Percentiles rank a stretch among this genome's conserved stretches.
These are phyloP conservation scores for Allantophomopsis cytisporea DNA, from an alignment of 2,329 filamentous ascomycete genomes.

Conservation along the genomic window DNA sequence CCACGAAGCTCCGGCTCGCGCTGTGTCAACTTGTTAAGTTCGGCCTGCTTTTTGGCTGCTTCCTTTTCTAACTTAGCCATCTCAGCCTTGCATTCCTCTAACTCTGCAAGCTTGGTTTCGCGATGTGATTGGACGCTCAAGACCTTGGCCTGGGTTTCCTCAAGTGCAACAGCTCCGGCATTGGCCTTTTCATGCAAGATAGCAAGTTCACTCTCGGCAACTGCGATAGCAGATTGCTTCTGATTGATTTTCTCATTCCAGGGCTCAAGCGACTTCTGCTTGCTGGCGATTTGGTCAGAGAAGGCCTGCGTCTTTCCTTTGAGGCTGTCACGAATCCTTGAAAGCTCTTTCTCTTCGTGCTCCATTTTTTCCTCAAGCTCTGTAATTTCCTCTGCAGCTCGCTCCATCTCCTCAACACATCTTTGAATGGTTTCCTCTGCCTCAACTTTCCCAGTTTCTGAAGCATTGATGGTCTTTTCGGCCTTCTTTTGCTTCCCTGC, in stretches of 20 bases:
- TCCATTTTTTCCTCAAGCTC: conserved; percentile 65
- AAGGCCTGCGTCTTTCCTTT: conserved; percentile 94
- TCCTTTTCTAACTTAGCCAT: conserved; percentile 64
- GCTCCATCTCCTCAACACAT: conserved; percentile 65
- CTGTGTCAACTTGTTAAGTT: conserved; percentile 57
- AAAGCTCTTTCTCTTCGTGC: conserved; percentile 68
- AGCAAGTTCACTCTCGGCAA: conserved; percentile 86
- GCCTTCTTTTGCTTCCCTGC: conserved; percentile 86
- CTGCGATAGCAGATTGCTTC: conserved; percentile 85
- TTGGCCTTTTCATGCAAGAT: conserved; percentile 86
- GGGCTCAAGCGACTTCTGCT: conserved; percentile 88
- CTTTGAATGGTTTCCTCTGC: conserved; percentile 68
- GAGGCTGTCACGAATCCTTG: conserved; percentile 69
- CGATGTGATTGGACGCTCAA: conserved; percentile 58
- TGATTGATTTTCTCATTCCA: conserved; percentile 97
- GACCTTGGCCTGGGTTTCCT: conserved; percentile 75
- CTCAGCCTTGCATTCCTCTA: conserved; percentile 63
- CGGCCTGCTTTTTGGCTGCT: conserved; percentile 53
- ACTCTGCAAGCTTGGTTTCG: conserved; percentile 55
- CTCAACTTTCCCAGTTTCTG: conserved; percentile 60
- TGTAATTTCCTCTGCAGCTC: conserved; percentile 59
- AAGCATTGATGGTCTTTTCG: conserved; percentile 72
- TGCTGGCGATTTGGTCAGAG: conserved; percentile 80
- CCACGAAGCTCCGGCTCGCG: conserved; percentile 74
- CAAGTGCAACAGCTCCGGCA: conserved; percentile 69